These are phyloP conservation scores for Claviceps paspali DNA, from an alignment of 2,329 filamentous ascomycete species.

Conservation along the genomic window DNA sequence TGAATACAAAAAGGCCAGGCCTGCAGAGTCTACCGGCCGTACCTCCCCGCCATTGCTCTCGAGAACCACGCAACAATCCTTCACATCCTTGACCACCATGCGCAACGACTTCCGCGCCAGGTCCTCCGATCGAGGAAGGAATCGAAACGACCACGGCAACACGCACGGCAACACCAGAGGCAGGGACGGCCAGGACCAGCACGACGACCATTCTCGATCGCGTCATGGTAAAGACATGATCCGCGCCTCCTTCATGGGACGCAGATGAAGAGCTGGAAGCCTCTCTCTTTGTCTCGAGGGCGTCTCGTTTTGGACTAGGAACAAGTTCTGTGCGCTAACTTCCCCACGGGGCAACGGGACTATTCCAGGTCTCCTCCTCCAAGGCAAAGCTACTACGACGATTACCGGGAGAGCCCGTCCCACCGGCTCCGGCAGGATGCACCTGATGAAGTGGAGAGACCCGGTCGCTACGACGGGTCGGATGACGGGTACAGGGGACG, in stretches of 20 bases:
- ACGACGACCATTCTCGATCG: conserved; percentile 29
- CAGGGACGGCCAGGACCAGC: conserved; percentile 11
- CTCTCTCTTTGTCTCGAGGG: not conserved
- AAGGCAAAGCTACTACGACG: conserved; percentile 23
- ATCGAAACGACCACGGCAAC: conserved; percentile 3
- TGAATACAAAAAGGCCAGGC: too few relatives aligned
- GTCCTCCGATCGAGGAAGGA: conserved; percentile 15
- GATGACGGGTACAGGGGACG: conserved; percentile 13
- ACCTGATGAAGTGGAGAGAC: conserved; percentile 11
- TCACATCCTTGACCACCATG: too few relatives aligned
- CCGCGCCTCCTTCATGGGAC: conserved; percentile 16
- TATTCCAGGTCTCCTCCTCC: conserved; percentile 28
- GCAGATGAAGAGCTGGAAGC: conserved; percentile 7
- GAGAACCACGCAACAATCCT: too few relatives aligned
- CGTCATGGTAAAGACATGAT: conserved; percentile 34
- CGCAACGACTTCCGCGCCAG: conserved; percentile 24
- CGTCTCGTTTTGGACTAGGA: conserved; percentile 6
- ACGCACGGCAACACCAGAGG: conserved; percentile 7
- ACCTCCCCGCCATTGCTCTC: too few relatives aligned
- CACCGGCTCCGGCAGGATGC: conserved; percentile 13
- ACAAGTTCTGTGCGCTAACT: conserved; percentile 25
- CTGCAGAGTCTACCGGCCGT: too few relatives aligned
- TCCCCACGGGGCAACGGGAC: conserved; percentile 27
- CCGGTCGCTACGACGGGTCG: conserved; percentile 14
- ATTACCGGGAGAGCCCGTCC: conserved; percentile 15